Percentiles rank a stretch among this genome's conserved stretches.
These are phyloP conservation scores for Gossypium australe DNA, from an alignment of 345 rosid species.

Conservation along the genomic window DNA sequence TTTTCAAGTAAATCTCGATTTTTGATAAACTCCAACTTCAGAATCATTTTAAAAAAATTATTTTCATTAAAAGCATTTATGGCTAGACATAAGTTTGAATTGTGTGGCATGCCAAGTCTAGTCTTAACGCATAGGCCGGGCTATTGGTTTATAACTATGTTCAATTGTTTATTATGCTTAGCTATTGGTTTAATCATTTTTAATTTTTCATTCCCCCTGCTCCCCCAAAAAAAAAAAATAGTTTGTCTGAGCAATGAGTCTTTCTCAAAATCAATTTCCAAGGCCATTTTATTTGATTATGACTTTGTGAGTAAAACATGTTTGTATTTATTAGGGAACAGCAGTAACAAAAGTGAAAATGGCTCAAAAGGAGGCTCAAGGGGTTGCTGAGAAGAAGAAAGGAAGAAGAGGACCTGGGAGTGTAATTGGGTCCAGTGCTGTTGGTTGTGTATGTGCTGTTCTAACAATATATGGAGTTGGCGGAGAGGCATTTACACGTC, in stretches of 20 bases:
- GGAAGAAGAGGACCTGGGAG: slow-evolving; percentile 97
- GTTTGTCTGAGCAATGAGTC: not conserved
- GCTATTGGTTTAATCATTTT: not conserved
- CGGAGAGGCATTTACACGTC: slow-evolving; percentile 48
- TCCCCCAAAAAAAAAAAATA: not conserved
- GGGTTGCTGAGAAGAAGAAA: slow-evolving; percentile 90
- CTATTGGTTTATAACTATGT: too few relatives aligned
- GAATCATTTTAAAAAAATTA: too few relatives aligned
- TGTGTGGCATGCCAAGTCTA: too few relatives aligned
- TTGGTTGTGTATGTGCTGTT: slow-evolving; percentile 85
- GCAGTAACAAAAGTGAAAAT: slow-evolving; percentile 90
- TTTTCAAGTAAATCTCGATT: too few relatives aligned
- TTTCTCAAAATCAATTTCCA: not conserved
- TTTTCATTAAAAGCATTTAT: too few relatives aligned
- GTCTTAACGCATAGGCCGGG: too few relatives aligned
- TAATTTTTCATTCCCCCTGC: not conserved
- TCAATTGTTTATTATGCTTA: not conserved
- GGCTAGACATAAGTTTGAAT: too few relatives aligned
- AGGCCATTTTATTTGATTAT: not conserved
- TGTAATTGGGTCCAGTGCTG: slow-evolving; percentile 98
- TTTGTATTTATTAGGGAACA: slow-evolving; percentile 57
- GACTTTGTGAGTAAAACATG: not conserved
- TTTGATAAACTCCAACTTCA: too few relatives aligned
- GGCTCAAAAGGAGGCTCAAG: slow-evolving; percentile 94
- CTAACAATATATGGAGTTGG: slow-evolving; percentile 64